Evolutionary conservation across 345 rosid species (phyloP), one percentile per base, ranked within the genome.

Genomic region (Ceriops zippeliana): DNA sequence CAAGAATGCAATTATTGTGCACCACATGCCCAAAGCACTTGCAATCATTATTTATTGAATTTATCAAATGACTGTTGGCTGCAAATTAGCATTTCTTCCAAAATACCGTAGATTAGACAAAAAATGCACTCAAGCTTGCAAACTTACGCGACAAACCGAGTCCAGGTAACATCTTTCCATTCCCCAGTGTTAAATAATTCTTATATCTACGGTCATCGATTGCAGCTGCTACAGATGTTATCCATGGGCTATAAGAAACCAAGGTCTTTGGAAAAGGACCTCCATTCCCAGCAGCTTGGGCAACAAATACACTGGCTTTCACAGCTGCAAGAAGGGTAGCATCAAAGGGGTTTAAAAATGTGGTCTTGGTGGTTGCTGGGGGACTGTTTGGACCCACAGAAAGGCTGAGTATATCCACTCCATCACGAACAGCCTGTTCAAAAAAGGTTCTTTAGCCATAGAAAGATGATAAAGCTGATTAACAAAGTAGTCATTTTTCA

Each of bases 191-290:
- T 49, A 95, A 79, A 85, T 91, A 96, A 65, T 92, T 91, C 76
- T 95, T 90, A 74, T 95, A 95, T 81, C 96, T 85, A 17, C 98
- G 89, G 67, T 91, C 99, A 82, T 95, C 98, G 65, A 95, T 84
- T 52, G 99, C 99, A 71, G 99, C 98, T 35, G 96, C 99, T 26
- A 95, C 99, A 80, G 98, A 75, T 58, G 92, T 79, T 76, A 92
- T 91, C 99, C 99, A 91, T 21, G 98, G 99, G 85, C 99, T 91
- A 73, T 91, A 95, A 6, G 99, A 91, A 66, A 95, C 91, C 84
- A 95, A 67, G 59, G 97, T 91, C 86, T 90, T 92, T 2, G 98
- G 96, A 72, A 89, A 95, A 79, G 98, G 98, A 31, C 99, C 99
- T 34, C 98, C 97, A 71, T 95, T 95, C 72, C 97, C 99, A 42